Evolutionary conservation across 331 rosid genomes (phyloP).

Genomic region (Pyrus hybrid): DNA sequence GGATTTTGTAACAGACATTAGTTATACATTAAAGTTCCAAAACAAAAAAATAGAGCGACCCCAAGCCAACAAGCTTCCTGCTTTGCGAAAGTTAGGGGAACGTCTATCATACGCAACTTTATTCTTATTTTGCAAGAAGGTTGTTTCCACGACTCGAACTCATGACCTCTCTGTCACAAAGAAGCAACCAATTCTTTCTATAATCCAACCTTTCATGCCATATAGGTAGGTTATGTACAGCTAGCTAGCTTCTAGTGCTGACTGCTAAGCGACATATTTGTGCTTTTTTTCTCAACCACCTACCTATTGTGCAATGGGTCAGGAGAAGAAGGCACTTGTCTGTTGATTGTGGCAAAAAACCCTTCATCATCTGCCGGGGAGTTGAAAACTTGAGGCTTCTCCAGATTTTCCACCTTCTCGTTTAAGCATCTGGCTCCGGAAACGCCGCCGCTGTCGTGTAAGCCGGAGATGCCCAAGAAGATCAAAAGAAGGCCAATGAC

Average conservation of each 20-base stretch:
- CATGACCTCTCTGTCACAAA: too few relatives aligned
- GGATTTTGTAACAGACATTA: neutral
- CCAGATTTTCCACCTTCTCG: slow-evolving; percentile 16
- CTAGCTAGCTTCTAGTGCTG: neutral
- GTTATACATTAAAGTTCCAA: neutral
- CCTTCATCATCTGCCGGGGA: slow-evolving; percentile 8
- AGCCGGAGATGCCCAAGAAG: slow-evolving; percentile 26
- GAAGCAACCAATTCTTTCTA: neutral
- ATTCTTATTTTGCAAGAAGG: rapidly evolving
- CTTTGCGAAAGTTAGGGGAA: too few relatives aligned
- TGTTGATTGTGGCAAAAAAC: slow-evolving; percentile 24
- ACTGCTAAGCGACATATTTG: neutral
- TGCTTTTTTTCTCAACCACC: slow-evolving; percentile 2
- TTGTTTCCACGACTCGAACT: too few relatives aligned
- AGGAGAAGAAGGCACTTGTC: slow-evolving; percentile 63
- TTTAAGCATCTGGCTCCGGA: slow-evolving; percentile 29
- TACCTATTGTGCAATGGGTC: slow-evolving; percentile 74
- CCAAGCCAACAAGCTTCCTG: too few relatives aligned
- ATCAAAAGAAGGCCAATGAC: slow-evolving; percentile 27
- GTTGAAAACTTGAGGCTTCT: slow-evolving; percentile 8
- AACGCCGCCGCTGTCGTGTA: slow-evolving; percentile 6
- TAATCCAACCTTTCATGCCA: slow-evolving; percentile 3
- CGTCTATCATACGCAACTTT: too few relatives aligned
- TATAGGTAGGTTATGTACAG: slow-evolving; percentile 4
- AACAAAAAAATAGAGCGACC: neutral